Evolutionary conservation across 2,329 filamentous ascomycete species (phyloP).

Genomic region (Fusarium verrucosum): DNA sequence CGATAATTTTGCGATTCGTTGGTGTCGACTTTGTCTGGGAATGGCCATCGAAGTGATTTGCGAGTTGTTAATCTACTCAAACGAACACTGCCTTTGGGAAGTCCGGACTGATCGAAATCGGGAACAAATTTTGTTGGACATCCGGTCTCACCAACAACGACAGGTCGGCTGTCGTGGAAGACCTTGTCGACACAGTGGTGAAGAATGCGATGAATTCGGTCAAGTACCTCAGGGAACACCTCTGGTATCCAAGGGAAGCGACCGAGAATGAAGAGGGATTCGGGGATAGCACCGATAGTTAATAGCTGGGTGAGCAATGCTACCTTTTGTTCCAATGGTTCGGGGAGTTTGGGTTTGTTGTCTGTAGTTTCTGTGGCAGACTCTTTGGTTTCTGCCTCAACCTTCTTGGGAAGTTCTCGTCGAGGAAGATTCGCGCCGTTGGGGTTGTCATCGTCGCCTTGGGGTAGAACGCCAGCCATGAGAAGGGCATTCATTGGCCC

Average conservation of each 20-base stretch:
- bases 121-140: constrained; percentile 58
- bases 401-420: constrained; percentile 63
- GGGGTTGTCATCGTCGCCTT: constrained; percentile 74
- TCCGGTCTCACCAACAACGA: constrained; percentile 43
- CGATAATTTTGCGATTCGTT: constrained; percentile 83
- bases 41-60: constrained; percentile 82
- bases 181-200: constrained; percentile 84
- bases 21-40: constrained; percentile 79
- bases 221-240: constrained; percentile 80
- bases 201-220: constrained; percentile 84
- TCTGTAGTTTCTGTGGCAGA: constrained; percentile 54
- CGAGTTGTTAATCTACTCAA: constrained; percentile 67
- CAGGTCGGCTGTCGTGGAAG: constrained; percentile 58
- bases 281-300: constrained; percentile 90
- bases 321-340: constrained; percentile 89
- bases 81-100: constrained; percentile 74
- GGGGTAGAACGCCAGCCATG: constrained; percentile 81
- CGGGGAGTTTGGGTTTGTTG: constrained; percentile 66
- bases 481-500: constrained; percentile 83
- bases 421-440: constrained; percentile 51
- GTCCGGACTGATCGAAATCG: constrained; percentile 69
- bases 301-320: constrained; percentile 84
- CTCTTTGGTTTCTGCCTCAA: constrained; percentile 63
- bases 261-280: constrained; percentile 90
- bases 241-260: constrained; percentile 94